A percentile compares a stretch with the other conserved stretches of the same genome.
Conservation (phyloP, 2,329 filamentous ascomycete species). For the Diaporthe sp. region DNA sequence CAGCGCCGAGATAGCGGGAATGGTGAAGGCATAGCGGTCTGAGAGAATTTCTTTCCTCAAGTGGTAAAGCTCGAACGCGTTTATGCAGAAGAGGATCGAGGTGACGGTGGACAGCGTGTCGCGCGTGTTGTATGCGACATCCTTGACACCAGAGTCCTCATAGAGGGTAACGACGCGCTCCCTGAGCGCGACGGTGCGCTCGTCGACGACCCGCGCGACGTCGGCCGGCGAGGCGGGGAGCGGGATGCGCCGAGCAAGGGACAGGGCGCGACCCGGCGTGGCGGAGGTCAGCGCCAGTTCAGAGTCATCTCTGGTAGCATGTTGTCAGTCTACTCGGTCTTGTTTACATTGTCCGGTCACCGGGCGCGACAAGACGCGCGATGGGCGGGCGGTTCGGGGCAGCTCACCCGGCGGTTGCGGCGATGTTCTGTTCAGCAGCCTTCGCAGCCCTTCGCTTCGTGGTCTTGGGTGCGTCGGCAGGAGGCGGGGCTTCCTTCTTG, state of each 20-base stretch:
- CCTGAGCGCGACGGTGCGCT: constrained; percentile 74
- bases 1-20: constrained; percentile 71
- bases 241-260: constrained; percentile 72
- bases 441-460: constrained; percentile 60
- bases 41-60: constrained; percentile 79
- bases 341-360: constrained; percentile 18
- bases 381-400: not conserved
- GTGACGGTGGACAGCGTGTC: constrained; percentile 79
- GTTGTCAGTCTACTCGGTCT: constrained; percentile 23
- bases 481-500: constrained; percentile 64
- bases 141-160: constrained; percentile 74
- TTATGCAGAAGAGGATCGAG: constrained; percentile 76
- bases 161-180: constrained; percentile 74
- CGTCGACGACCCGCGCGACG: constrained; percentile 82
- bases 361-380: constrained; percentile 30
- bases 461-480: constrained; percentile 57
- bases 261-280: constrained; percentile 65
- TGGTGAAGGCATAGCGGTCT: constrained; percentile 78
- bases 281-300: constrained; percentile 60
- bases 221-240: constrained; percentile 85
- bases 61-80: constrained; percentile 77
- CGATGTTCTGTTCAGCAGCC: constrained; percentile 56
- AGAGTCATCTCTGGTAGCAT: constrained; percentile 47
- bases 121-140: constrained; percentile 74
- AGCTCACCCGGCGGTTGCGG: constrained; percentile 57